A percentile compares a stretch with the other conserved stretches of the same genome.
phyloP scores from a whole-genome alignment of 2,329 filamentous ascomycete species.

The Cercospora citrullina region DNA sequence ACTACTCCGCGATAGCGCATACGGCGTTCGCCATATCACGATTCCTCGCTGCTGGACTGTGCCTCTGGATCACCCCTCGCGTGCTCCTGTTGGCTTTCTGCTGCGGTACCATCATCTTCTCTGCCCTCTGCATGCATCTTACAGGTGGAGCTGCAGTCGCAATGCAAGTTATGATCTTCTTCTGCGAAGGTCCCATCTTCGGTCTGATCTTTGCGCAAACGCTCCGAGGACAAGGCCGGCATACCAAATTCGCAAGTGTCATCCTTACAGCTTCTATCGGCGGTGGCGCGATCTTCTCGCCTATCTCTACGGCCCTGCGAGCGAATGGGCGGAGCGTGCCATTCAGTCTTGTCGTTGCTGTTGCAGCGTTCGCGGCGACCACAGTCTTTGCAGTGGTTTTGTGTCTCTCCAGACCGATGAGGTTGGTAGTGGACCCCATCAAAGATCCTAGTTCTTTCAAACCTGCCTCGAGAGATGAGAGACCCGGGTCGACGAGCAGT shows the following conservation, averaged over 20 bases:
- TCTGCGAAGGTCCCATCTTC: slow-evolving; percentile 63
- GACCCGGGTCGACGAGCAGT: slow-evolving; percentile 34
- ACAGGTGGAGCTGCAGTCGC: slow-evolving; percentile 48
- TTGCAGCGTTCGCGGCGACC: slow-evolving; percentile 54
- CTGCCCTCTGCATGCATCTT: slow-evolving; percentile 54
- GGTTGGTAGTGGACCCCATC: slow-evolving; percentile 48
- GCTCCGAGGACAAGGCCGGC: slow-evolving; percentile 58
- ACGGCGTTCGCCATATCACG: slow-evolving; percentile 59
- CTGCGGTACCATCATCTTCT: slow-evolving; percentile 54
- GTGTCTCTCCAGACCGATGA: slow-evolving; percentile 50
- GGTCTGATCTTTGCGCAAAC: slow-evolving; percentile 59
- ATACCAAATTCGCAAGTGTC: slow-evolving; percentile 59
- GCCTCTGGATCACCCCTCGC: slow-evolving; percentile 59
- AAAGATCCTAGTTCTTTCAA: slow-evolving; percentile 23
- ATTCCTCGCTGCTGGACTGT: slow-evolving; percentile 56
- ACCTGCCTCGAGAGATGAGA: slow-evolving; percentile 9
- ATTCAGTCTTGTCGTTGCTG: slow-evolving; percentile 56
- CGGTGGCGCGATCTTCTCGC: slow-evolving; percentile 57
- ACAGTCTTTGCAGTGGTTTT: slow-evolving; percentile 57
- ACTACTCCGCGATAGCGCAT: slow-evolving; percentile 57
- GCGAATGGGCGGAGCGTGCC: slow-evolving; percentile 44
- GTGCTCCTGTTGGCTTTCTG: slow-evolving; percentile 58
- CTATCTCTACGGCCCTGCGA: slow-evolving; percentile 53
- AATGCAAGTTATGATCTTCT: slow-evolving; percentile 55
- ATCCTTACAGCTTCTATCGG: slow-evolving; percentile 56